These are phyloP conservation scores for Russula emetica DNA, from an alignment of 768 basidiomycete genomes.

Conservation along the genomic window DNA sequence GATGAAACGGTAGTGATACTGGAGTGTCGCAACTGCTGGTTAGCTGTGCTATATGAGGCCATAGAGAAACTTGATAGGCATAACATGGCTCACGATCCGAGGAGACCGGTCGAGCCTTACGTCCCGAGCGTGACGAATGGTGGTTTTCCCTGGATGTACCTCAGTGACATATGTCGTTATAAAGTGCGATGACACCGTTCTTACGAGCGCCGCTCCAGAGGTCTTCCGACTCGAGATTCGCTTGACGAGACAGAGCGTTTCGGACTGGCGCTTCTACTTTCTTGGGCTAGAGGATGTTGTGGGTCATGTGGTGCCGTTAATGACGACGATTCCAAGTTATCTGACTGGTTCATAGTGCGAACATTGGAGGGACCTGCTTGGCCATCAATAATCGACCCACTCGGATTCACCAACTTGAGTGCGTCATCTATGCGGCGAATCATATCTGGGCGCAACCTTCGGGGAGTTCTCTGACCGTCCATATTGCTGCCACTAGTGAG, in stretches of 20 bases:
- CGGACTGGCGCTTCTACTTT: constrained; percentile 3
- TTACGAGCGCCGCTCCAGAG: constrained; percentile 3
- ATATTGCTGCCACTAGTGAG: neutral
- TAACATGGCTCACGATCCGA: constrained; percentile 10
- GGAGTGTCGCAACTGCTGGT: neutral
- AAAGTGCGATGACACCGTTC: neutral
- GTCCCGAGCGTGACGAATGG: neutral
- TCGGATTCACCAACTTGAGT: constrained; percentile 68
- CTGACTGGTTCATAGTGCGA: neutral
- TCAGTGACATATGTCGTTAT: constrained; percentile 3
- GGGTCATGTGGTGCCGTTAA: neutral
- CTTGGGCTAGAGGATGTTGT: constrained; percentile 5
- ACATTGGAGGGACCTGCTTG: constrained; percentile 24
- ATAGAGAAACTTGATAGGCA: neutral
- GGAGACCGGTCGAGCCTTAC: neutral
- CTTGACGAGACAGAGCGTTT: neutral
- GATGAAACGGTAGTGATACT: constrained; percentile 5
- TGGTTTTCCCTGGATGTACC: neutral
- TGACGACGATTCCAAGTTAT: neutral
- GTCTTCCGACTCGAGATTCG: constrained; percentile 1
- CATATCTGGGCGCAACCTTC: constrained; percentile 59
- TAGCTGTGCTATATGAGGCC: constrained; percentile 3
- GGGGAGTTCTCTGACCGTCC: constrained; percentile 4
- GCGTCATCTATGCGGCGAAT: constrained; percentile 68
- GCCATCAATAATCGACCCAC: constrained; percentile 61